Evolutionary conservation across 805 yeast species (phyloP).

Genomic region (Kluyveromyces nonfermentans): DNA sequence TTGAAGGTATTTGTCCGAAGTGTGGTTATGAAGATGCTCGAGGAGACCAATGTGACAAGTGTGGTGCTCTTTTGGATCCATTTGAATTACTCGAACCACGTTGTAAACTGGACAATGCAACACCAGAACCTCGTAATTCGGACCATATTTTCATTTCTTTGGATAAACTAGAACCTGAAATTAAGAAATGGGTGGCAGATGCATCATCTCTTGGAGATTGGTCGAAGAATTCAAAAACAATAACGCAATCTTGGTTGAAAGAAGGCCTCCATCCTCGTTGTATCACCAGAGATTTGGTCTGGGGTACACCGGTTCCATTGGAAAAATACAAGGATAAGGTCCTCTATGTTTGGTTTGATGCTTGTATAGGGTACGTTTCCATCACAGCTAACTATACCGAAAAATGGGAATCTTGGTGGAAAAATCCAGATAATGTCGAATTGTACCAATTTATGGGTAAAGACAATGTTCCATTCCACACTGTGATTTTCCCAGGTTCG

Average conservation of each 20-base stretch:
- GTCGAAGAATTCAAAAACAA: constrained; percentile 85
- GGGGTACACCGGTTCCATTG: constrained; percentile 99
- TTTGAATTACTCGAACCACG: constrained; percentile 90
- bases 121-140: constrained; percentile 73
- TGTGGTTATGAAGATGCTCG: constrained; percentile 95
- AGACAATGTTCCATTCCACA: constrained; percentile 97
- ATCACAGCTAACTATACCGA: constrained; percentile 88
- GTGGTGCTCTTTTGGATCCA: constrained; percentile 85
- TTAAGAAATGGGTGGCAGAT: constrained; percentile 61
- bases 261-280: constrained; percentile 92
- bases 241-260: constrained; percentile 87
- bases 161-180: constrained; percentile 72
- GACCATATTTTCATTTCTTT: constrained; percentile 78
- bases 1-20: constrained; percentile 95
- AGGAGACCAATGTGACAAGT: constrained; percentile 98
- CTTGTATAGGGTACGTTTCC: constrained; percentile 92
- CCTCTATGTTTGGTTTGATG: constrained; percentile 97
- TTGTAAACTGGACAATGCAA: constrained; percentile 81
- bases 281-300: constrained; percentile 90
- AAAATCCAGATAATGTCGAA: constrained; percentile 76
- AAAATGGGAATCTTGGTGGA: constrained; percentile 91
- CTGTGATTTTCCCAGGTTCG: constrained; percentile 94
- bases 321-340: constrained; percentile 83
- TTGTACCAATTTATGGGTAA: constrained; percentile 98
- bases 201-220: constrained; percentile 70